Base-by-base conservation (phyloP, 257 asterid genomes). In the Lithospermum erythrorhizon region DNA sequence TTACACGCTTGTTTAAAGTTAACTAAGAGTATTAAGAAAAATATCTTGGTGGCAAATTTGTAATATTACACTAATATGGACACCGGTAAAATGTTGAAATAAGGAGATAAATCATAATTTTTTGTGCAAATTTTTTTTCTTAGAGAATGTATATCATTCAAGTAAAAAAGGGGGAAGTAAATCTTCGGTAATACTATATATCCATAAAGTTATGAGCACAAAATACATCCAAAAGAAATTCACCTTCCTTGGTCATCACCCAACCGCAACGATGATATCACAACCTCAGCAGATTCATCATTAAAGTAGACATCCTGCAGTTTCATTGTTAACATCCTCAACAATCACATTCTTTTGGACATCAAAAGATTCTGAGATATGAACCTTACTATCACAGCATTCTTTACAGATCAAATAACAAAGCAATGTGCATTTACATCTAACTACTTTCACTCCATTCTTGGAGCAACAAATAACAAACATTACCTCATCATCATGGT, bases 401-500 rank as follows among this genome's bases (percentile, higher is more conserved):
- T 41, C 17, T 41, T 41, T 41, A 41, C 4, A 11, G 49, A 13
- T 41, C 49, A 41, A 41, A 41, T 35, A 41, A 41, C 17, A 41
- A 41, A 41, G 49, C 18, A 11, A 3, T 41, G 15, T 11, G 2
- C 17, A 41, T 41, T 41, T 11, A 41, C 18, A 41, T 0, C 49
- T 14, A 11, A 41, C 18, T 11, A 41, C 16, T 11, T 41, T 41
- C 5, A 41, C 49, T 41, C 49, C 49, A 41, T 41, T 41, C 4
- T 41, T 13, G 1, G 18, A 2, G 17, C 18, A 41, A 8, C 16
- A 22, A 41, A 54, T 20, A 25, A 58, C 29, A 21, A 61, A 53
- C 27, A 53, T 69, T 80, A 93, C 99, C 96, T 87, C 99, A 35
- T 89, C 95, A 68, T 86, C 97, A 67, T 87, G 95, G 54, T 80